Conservation (phyloP, 2,329 filamentous ascomycete genomes). For the Aspergillus oerlinghausenensis region DNA sequence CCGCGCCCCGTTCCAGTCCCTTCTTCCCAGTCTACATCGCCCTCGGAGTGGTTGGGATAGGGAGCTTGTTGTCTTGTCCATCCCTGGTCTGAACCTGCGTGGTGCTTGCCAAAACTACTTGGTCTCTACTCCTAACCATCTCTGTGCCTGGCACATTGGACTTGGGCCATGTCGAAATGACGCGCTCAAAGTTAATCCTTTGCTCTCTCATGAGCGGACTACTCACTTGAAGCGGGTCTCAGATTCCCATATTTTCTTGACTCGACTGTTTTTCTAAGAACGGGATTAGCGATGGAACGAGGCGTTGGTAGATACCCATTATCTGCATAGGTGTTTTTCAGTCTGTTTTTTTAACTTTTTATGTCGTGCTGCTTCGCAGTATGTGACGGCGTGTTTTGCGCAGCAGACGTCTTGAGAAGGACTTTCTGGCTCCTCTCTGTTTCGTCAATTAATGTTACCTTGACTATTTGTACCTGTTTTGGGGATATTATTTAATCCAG, state of each 20-base stretch:
- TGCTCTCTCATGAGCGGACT: conserved; percentile 15
- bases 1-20: conserved; percentile 40
- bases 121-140: conserved; percentile 20
- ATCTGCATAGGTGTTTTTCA: conserved; percentile 29
- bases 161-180: conserved; percentile 29
- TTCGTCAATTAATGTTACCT: background rate
- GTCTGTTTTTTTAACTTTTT: conserved; percentile 16
- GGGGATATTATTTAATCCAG: background rate
- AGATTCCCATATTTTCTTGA: conserved; percentile 10
- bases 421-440: background rate
- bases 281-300: conserved; percentile 37
- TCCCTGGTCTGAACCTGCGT: conserved; percentile 21
- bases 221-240: conserved; percentile 19
- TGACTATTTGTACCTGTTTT: background rate
- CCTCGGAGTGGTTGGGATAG: conserved; percentile 35
- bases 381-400: background rate
- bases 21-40: conserved; percentile 38
- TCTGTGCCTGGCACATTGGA: conserved; percentile 27
- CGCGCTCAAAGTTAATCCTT: conserved; percentile 21
- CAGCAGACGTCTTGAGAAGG: background rate
- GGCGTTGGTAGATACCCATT: conserved; percentile 43
- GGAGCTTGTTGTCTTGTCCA: conserved; percentile 26
- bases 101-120: conserved; percentile 14
- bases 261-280: conserved; percentile 25
- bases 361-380: conserved; percentile 11